A percentile compares a stretch with the other conserved stretches of the same genome.
phyloP scores from a whole-genome alignment of 768 basidiomycete species.

The Tylopilus sp. region DNA sequence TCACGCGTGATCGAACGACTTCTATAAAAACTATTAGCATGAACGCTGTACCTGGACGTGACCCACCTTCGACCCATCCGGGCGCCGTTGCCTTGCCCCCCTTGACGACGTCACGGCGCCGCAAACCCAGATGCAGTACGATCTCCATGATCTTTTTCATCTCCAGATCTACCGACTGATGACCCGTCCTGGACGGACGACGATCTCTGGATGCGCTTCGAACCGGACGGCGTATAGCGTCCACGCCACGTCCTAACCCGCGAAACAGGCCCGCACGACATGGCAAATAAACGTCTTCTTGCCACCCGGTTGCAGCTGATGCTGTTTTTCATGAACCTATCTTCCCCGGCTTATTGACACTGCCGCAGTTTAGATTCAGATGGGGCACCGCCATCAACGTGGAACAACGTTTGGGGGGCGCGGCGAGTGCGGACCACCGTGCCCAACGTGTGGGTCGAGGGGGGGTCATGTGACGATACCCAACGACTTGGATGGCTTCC shows the following conservation, averaged over 20 bases:
- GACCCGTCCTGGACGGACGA: not conserved
- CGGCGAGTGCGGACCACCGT: not conserved
- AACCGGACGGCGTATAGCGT: not conserved
- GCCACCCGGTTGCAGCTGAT: not conserved
- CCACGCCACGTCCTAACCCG: not conserved
- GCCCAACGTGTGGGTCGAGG: no score
- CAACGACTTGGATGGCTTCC: not conserved
- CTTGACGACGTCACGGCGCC: not conserved
- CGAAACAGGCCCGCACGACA: no score
- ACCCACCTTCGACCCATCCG: not conserved
- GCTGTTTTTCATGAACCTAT: no score
- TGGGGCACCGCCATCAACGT: not conserved
- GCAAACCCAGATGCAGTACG: not conserved
- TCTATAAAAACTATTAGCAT: not conserved
- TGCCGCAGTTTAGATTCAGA: no score
- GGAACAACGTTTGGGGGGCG: not conserved
- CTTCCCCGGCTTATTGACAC: no score
- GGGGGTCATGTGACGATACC: not conserved
- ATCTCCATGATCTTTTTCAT: not conserved
- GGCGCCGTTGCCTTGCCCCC: not conserved
- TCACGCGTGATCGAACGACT: not conserved
- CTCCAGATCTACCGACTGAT: not conserved
- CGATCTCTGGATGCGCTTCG: not conserved
- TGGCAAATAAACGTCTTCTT: not conserved
- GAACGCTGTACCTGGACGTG: not conserved